phyloP scores from a whole-genome alignment of 78 protist species.

The Dictyostelium intermedium region DNA sequence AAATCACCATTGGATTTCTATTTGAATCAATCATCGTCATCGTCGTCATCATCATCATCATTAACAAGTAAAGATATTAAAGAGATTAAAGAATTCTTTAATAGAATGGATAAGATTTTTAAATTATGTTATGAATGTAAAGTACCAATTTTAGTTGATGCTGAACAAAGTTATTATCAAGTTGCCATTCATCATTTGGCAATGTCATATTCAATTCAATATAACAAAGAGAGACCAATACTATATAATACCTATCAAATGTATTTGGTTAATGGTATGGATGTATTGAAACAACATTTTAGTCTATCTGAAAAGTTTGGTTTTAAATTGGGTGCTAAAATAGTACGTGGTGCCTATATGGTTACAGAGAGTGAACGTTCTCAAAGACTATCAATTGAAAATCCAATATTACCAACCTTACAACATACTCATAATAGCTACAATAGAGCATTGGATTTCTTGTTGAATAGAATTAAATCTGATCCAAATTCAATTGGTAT shows the following conservation, averaged over 20 bases:
- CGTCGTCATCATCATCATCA: not conserved
- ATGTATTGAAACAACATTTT: slow-evolving; percentile 33
- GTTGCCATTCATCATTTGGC: slow-evolving; percentile 70
- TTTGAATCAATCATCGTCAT: not conserved
- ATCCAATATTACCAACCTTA: slow-evolving; percentile 50
- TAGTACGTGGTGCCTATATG: slow-evolving; percentile 82
- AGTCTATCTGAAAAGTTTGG: not conserved
- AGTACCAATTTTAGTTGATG: slow-evolving; percentile 73
- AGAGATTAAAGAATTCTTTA: slow-evolving; percentile 20
- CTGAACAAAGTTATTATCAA: slow-evolving; percentile 82
- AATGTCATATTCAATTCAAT: slow-evolving; percentile 38
- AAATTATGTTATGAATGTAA: not conserved
- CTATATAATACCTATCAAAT: slow-evolving; percentile 80
- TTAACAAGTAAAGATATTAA: not conserved
- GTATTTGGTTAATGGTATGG: slow-evolving; percentile 47
- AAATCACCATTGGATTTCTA: not conserved
- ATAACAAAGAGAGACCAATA: slow-evolving; percentile 58
- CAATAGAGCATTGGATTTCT: slow-evolving; percentile 37
- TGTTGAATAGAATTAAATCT: not conserved
- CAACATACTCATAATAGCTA: slow-evolving; percentile 78
- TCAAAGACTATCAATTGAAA: not conserved
- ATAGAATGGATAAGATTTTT: slow-evolving; percentile 41
- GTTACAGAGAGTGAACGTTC: slow-evolving; percentile 61
- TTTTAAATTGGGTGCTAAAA: slow-evolving; percentile 74
- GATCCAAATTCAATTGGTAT: slow-evolving; percentile 10